Evolutionary conservation across 148 eudicot genomes (phyloP), one percentile per base, ranked within the genome.

Genomic region (Pharnaceum exiguum): DNA sequence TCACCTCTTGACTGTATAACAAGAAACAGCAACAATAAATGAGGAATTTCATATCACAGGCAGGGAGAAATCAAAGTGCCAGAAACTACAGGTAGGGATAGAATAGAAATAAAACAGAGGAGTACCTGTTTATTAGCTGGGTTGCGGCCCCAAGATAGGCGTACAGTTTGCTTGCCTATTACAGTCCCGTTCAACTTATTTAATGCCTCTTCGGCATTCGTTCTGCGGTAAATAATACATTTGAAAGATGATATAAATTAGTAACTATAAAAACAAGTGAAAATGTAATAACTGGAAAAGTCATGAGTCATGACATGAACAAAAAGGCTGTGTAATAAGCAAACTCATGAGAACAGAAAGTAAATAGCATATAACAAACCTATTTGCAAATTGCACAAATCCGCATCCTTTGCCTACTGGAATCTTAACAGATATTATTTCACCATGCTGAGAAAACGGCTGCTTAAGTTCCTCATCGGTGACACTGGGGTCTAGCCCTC

Each of bases 101-200:
- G 10, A 42, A 26, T 3, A 2, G 46, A 7, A 16, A n/a, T n/a
- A 42, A 51, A 23, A 29, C 43, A 9, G 7, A 35, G n/a, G 1
- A 7, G 28, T 75, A 49, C 98, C 96, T 93, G 98, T 69, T 83
- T 93, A 73, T 85, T 83, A 35, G 86, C 96, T 53, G 89, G 89
- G 60, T 85, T 93, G 24, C 98, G 88, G 55, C 98, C 98, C 98
- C 98, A 93, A 55, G 98, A 88, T 59, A 93, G 96, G 28, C 98
- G 90, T 43, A 93, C 96, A 10, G 84, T 86, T 75, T 93, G 98
- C 71, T 88, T 93, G 22, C 96, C 96, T 23, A 93, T 83, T n/a
- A 71, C 79, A 5, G 90, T 78, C 37, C 98, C 98, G 57, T 79
- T 93, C 69, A 93, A 68, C 71, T 88, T 83, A 66, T 83, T 82